Conservation (phyloP, 306 rosid species). For the Corylus heterophylla region DNA sequence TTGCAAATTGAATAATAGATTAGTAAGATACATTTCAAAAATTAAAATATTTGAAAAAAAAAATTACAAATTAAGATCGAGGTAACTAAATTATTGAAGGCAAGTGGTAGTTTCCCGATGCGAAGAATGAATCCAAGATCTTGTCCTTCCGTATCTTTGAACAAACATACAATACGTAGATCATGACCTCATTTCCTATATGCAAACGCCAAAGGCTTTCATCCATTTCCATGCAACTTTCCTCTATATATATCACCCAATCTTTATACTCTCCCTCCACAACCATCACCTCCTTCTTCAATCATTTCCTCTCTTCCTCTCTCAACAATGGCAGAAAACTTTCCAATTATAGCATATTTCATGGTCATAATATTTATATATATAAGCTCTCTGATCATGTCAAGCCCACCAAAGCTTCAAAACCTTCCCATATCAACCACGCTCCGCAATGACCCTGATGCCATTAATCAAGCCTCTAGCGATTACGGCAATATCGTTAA, state of each 20-base stretch:
- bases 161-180: not conserved
- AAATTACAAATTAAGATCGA: too few relatives aligned
- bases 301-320: constrained; percentile 11
- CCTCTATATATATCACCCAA: constrained; percentile 26
- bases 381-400: constrained; percentile 42
- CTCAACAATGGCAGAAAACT: constrained; percentile 39
- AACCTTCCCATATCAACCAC: constrained; percentile 18
- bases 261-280: not conserved
- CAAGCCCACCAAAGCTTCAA: constrained; percentile 28
- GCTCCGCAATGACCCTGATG: constrained; percentile 47
- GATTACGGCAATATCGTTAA: constrained; percentile 64
- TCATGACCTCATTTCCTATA: constrained; percentile 31
- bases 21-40: too few relatives aligned
- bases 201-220: constrained; percentile 10
- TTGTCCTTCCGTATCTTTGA: constrained; percentile 50
- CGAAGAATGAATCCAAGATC: constrained; percentile 25
- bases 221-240: too few relatives aligned
- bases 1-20: too few relatives aligned
- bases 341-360: constrained; percentile 29
- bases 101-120: too few relatives aligned
- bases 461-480: constrained; percentile 47
- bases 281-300: not conserved
- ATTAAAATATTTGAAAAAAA: too few relatives aligned
- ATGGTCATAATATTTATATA: constrained; percentile 28
- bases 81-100: too few relatives aligned